These are phyloP conservation scores for Lactuca saligna DNA, from an alignment of 129 eudicot species.

Conservation along the genomic window DNA sequence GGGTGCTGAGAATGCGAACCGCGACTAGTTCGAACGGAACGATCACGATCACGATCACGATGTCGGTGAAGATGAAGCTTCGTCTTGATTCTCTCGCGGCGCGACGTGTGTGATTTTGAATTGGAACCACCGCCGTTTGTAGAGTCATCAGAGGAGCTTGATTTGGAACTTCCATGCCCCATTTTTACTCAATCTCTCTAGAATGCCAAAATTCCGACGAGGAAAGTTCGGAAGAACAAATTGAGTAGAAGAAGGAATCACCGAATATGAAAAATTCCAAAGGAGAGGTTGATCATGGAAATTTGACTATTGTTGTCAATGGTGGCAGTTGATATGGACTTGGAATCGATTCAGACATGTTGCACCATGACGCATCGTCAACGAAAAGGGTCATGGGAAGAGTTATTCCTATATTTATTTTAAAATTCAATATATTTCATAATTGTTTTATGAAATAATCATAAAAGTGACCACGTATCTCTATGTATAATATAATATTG, in stretches of 20 bases:
- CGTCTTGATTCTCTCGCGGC: slow-evolving; percentile 40
- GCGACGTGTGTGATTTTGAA: slow-evolving; percentile 28
- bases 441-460: no score
- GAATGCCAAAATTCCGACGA: not conserved
- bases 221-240: not conserved
- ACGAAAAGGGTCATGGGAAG: not conserved
- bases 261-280: not conserved
- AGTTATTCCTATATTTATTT: not conserved
- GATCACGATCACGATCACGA: slow-evolving; percentile 25
- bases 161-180: slow-evolving; percentile 69
- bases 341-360: slow-evolving; percentile 14
- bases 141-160: slow-evolving; percentile 43
- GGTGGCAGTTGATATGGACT: slow-evolving; percentile 3
- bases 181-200: slow-evolving; percentile 25
- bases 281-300: slow-evolving; percentile 20
- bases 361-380: not conserved
- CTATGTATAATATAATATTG: no score
- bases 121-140: slow-evolving; percentile 29
- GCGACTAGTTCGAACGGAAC: not conserved
- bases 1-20: slow-evolving; percentile 18
- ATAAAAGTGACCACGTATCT: not conserved
- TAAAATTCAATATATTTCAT: no score
- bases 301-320: slow-evolving; percentile 13
- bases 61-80: slow-evolving; percentile 50
- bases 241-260: not conserved